These are phyloP conservation scores for Xylariales sp. DNA, from an alignment of 2,329 filamentous ascomycete species.

Conservation along the genomic window DNA sequence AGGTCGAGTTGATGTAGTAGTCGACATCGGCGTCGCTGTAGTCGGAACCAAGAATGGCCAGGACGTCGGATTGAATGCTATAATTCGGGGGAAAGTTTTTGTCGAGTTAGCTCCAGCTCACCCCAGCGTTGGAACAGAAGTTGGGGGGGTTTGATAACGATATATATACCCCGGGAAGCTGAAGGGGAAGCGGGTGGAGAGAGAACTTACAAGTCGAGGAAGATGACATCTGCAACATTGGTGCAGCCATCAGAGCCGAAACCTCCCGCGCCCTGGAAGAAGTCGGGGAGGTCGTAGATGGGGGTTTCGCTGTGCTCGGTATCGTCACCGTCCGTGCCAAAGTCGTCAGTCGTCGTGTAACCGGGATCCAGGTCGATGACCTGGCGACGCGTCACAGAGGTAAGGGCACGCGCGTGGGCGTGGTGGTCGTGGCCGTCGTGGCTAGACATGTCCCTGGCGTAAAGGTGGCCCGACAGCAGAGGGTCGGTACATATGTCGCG, in stretches of 20 bases:
- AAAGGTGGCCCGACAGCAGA: constrained; percentile 18
- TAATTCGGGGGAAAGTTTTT: too few relatives aligned
- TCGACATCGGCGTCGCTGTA: constrained; percentile 29
- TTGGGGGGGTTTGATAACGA: too few relatives aligned
- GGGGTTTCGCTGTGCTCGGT: constrained; percentile 46
- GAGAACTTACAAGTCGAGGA: constrained; percentile 48
- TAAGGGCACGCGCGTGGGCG: too few relatives aligned
- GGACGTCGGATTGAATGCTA: constrained; percentile 32
- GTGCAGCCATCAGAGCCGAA: constrained; percentile 41
- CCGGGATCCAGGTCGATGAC: constrained; percentile 39
- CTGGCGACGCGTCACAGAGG: constrained; percentile 43
- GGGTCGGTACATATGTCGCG: constrained; percentile 46
- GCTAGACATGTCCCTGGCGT: constrained; percentile 7
- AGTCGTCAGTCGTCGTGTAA: constrained; percentile 53
- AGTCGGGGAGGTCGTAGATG: constrained; percentile 41
- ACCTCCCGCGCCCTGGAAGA: constrained; percentile 43
- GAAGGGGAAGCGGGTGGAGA: too few relatives aligned
- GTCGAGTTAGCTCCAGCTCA: too few relatives aligned
- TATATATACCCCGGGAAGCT: too few relatives aligned
- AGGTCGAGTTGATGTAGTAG: constrained; percentile 34
- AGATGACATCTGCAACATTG: constrained; percentile 46
- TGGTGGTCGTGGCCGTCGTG: too few relatives aligned
- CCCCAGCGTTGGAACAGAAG: too few relatives aligned
- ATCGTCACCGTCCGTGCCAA: constrained; percentile 52
- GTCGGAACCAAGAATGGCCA: constrained; percentile 28